Base-by-base conservation (phyloP, 2,329 filamentous ascomycete genomes). In the Gnomoniopsis smithogilvyi region DNA sequence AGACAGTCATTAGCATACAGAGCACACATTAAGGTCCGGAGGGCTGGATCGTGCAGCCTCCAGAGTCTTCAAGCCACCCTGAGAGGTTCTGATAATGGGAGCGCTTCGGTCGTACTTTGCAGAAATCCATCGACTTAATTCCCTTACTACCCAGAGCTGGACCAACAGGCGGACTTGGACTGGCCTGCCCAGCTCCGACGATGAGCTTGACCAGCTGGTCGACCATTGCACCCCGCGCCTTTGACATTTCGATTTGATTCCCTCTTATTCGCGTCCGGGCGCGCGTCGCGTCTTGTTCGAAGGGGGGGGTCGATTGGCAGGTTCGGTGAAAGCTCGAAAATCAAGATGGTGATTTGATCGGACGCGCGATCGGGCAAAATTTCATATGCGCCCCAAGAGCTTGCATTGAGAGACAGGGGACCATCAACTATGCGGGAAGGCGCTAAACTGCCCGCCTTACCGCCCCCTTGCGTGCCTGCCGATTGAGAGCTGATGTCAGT, bases 101-200 rank as follows among this genome's bases (percentile, higher is more conserved):
- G 26, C 26, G 30, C 41, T 15, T 48, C 36, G 12, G 53, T 50
- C 74, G 62, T 62, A 96, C 94, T 84, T 98, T 98, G 86, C 95
- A 98, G 74, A 98, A 99, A 77, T 99, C 95, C 89, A 99, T 99
- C 60, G 91, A 96, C 81, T 99, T 99, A 63, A 99, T 90, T 81
- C 95, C 95, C 80, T 97, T 98, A 74, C 89, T 94, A 78, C 95
- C 95, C 65, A 99, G 84, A 56, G 95, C 95, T 60, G 95, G 95
- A 80, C 95, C 95, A 69, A 99, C 93, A 4, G 95, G 95, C 36
- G 95, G 95, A 76, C 92, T 96, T 33, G 95, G 95, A 69, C 88
- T 94, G 61, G 95, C 95, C 75, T 97, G 92, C 26, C 95, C 95
- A 59, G 95, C 95, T 68, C 94, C 95, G 63, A 99, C 95, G 66